Conservation (phyloP, 805 yeast species). For the Blastobotrys attinorum region DNA sequence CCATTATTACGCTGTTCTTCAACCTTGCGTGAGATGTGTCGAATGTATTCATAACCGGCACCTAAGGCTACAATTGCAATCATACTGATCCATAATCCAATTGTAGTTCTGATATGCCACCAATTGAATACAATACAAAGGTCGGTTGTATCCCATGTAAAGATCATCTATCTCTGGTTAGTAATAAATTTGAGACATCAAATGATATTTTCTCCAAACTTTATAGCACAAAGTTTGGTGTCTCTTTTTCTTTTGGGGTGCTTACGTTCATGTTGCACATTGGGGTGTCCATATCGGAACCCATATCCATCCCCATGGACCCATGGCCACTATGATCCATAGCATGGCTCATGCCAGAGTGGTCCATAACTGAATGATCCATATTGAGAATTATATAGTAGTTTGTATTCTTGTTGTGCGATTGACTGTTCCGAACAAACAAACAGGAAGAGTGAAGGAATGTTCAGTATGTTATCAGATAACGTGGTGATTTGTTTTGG, state of each 20-base stretch:
- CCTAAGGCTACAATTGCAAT: conserved; percentile 41
- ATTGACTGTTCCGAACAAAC: background rate
- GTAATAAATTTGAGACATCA: no score
- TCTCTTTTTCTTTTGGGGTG: background rate
- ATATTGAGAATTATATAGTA: conserved; percentile 13
- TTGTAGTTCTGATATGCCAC: conserved; percentile 63
- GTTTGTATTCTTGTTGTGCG: no score
- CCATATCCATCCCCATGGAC: no score
- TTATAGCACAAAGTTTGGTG: background rate
- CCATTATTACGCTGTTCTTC: background rate
- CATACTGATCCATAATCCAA: conserved; percentile 47
- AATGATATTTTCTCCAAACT: background rate
- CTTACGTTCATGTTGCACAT: conserved; percentile 20
- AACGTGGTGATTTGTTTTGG: background rate
- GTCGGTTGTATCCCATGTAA: conserved; percentile 70
- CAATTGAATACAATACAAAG: conserved; percentile 66
- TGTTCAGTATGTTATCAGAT: background rate
- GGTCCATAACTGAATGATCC: conserved; percentile 14
- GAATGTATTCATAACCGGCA: conserved; percentile 56
- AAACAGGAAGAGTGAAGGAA: background rate
- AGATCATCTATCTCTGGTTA: conserved; percentile 48
- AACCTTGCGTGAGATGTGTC: conserved; percentile 18
- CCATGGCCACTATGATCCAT: no score
- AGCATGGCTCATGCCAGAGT: conserved; percentile 14
- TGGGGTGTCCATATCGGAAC: conserved; percentile 12